Base-by-base conservation (phyloP, 164 flowering plant species). In the Vitis amurensis region DNA sequence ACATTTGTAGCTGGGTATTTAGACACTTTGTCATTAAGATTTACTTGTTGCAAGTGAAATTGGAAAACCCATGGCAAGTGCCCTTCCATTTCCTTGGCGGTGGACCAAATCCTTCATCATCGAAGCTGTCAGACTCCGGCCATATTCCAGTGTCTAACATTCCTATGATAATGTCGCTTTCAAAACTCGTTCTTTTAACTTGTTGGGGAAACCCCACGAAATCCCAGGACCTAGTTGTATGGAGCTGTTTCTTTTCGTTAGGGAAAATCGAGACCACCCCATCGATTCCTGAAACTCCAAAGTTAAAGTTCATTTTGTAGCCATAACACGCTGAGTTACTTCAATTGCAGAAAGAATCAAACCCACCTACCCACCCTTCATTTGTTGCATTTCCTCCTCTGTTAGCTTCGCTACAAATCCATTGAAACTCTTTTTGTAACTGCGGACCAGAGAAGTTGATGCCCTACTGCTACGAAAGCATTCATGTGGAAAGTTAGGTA, bases 11-110 rank as follows among this genome's bases (percentile, higher is more conserved):
- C 23, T 1, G 23, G 23, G 23, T 23, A 23, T 23, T 23, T 23
- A 23, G 23, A 23, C 23, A 23, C 23, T 23, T 23, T 1, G 23
- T 23, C 23, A 23, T 23, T 17, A 4, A 55, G 17, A 44, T 9
- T 71, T 78, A 87, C 93, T 83, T 87, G 83, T 87, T 89, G 82
- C 94, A 89, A 13, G 90, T 83, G 76, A 87, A 86, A 53, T 85
- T 79, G 14, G 59, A 50, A 1, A 79, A 74, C 0, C 56, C 66
- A 11, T 69, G 66, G 67, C 90, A 90, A 65, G 68, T 61, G 47
- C 94, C 94, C 70, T 78, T 88, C 81, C 89, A 88, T 73, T 83
- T 88, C 61, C 55, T 57, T 0, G 91, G 92, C 15, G 80, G 78
- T 30, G 88, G 84, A 29, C 88, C 86, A 17, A 83, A 59, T 17